These are phyloP conservation scores for Talaromyces piceae DNA, from an alignment of 2,329 filamentous ascomycete genomes.

Conservation along the genomic window DNA sequence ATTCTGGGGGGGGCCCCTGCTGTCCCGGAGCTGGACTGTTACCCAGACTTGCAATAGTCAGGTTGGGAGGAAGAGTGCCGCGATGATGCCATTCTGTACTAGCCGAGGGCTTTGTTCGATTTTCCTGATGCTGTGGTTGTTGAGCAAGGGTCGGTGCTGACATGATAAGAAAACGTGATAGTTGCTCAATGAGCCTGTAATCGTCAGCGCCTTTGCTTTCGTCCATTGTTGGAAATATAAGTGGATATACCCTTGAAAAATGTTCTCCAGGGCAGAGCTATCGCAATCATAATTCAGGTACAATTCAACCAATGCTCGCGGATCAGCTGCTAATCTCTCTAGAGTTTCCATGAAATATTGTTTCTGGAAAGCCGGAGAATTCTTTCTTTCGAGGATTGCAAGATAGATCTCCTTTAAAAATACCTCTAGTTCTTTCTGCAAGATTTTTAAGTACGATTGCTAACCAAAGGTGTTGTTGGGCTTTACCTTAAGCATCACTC, in stretches of 20 bases:
- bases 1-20: conserved; percentile 75
- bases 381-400: conserved; percentile 79
- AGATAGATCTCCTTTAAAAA: conserved; percentile 97
- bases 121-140: conserved; percentile 79
- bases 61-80: conserved; percentile 75
- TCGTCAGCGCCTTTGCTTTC: conserved; percentile 9
- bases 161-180: conserved; percentile 77
- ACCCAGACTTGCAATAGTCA: conserved; percentile 70
- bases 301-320: conserved; percentile 81
- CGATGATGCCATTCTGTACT: conserved; percentile 76
- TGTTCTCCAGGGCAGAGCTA: conserved; percentile 83
- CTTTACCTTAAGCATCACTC: conserved; percentile 78
- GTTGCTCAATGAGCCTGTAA: conserved; percentile 73
- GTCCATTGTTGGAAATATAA: neutral
- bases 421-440: conserved; percentile 88
- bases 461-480: too few species aligned
- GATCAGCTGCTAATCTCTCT: conserved; percentile 75
- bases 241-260: conserved; percentile 63
- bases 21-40: conserved; percentile 39
- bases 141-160: conserved; percentile 66
- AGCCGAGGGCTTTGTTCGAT: conserved; percentile 54
- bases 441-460: conserved; percentile 13
- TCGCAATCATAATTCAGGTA: conserved; percentile 99
- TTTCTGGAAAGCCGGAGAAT: conserved; percentile 83
- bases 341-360: conserved; percentile 83